phyloP scores from a whole-genome alignment of 192 early-diverging fungal genomes.

The Geosiphon pyriformis region DNA sequence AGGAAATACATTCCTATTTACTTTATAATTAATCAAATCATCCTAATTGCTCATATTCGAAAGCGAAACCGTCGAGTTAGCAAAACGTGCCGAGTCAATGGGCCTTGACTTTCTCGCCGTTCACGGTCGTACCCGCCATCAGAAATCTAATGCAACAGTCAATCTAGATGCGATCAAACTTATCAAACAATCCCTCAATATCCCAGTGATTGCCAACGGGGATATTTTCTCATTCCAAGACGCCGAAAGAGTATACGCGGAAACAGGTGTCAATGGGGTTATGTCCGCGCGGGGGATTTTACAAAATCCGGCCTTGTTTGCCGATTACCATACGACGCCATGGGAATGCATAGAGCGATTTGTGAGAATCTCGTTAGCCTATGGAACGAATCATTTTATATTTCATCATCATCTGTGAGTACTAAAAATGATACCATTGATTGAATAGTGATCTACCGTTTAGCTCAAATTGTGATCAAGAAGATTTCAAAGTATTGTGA shows the following conservation, averaged over 20 bases:
- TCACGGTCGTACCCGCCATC: constrained; percentile 91
- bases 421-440: too few relatives aligned
- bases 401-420: constrained; percentile 81
- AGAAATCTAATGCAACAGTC: constrained; percentile 58
- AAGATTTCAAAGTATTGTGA: too few relatives aligned
- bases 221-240: constrained; percentile 94
- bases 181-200: too few relatives aligned
- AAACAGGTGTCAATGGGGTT: constrained; percentile 88
- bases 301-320: constrained; percentile 89
- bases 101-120: constrained; percentile 91
- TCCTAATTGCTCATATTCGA: constrained; percentile 81
- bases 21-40: constrained; percentile 76
- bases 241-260: constrained; percentile 70
- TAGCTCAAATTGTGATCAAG: too few relatives aligned
- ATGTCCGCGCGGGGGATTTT: constrained; percentile 88
- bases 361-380: constrained; percentile 60
- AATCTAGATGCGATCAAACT: too few relatives aligned
- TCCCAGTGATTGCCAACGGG: constrained; percentile 98
- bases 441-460: too few relatives aligned
- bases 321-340: constrained; percentile 49
- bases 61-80: constrained; percentile 87
- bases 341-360: constrained; percentile 79
- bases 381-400: constrained; percentile 80
- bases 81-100: constrained; percentile 91
- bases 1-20: not conserved